Evolutionary conservation across 2,329 filamentous ascomycete genomes (phyloP), one percentile per base, ranked within the genome.

Genomic region (Xylariaceae sp.): DNA sequence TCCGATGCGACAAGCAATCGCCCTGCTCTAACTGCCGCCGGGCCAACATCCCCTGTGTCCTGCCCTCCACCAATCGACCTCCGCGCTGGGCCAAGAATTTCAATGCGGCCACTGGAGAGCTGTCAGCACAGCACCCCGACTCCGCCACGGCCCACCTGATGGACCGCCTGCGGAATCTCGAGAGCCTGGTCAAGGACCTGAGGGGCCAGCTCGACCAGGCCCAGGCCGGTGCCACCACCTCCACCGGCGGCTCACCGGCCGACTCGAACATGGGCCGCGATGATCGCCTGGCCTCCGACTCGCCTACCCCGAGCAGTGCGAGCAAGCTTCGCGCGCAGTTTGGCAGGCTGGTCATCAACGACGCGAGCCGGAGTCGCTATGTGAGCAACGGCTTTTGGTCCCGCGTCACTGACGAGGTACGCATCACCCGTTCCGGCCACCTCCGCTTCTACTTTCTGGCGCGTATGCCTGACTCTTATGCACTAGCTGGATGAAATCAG

Each of bases 21-120:
- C 82, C 82, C 1, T 85, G 82, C 64, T 80, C 81, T 3, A 84
- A 83, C 64, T 85, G 82, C 65, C 78, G 77, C 8, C 76, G 78
- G 3, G 81, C 77, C 9, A 76, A 78, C 54, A 82, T 84, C 47
- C 72, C 77, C 8, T 85, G 82, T 61, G 71, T 82, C 30, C 72
- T 79, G 13, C 80, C 81, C 0, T 76, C 79, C 1, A 69, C 71
- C 48, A 77, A 83, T 59, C 77, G 77, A 1, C 77, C 79, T 0
- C 81, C 81, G 58, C 73, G 79, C 70, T 83, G 82, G 79, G 80
- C 80, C 45, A 78, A 81, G 17, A 80, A 80, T 49, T 66, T 71
- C 51, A 67, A 66, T 56, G 68, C 68, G 6, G 65, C 66, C 7
- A 57, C 63, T 13, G 71, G 74, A 4, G 74, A 75, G 2, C 78